phyloP scores from a whole-genome alignment of 768 basidiomycete genomes.

The Boletus eberwhitei region DNA sequence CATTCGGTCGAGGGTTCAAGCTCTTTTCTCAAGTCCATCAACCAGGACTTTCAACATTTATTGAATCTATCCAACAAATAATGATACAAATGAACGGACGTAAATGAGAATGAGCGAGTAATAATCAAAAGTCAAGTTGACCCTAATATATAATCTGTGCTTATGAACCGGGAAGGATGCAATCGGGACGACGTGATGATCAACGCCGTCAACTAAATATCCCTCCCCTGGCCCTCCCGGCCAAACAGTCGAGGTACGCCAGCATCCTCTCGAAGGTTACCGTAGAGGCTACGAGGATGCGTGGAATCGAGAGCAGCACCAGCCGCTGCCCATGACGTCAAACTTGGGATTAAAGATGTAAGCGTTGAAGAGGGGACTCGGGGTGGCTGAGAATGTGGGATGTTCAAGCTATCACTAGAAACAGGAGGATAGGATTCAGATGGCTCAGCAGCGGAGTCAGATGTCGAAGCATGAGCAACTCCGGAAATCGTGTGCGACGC shows the following conservation, averaged over 20 bases:
- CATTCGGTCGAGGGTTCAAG: neutral
- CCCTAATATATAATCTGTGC: constrained; percentile 2
- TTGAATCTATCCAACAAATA: constrained; percentile 4
- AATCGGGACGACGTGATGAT: neutral
- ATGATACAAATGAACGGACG: constrained; percentile 12
- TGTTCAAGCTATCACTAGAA: constrained; percentile 3
- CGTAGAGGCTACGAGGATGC: constrained; percentile 5
- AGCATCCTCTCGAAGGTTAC: constrained; percentile 17
- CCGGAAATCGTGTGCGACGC: constrained; percentile 31
- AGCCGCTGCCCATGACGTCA: constrained; percentile 35
- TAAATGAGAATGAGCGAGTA: constrained; percentile 1
- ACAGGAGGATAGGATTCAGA: neutral
- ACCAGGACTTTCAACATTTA: neutral
- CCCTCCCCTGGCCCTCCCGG: constrained; percentile 25
- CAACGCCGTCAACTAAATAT: constrained; percentile 16
- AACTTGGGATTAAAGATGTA: constrained; percentile 30
- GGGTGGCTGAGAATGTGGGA: constrained; percentile 18
- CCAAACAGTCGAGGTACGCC: constrained; percentile 25
- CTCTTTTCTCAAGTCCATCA: neutral
- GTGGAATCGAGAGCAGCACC: constrained; percentile 22
- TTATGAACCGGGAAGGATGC: neutral
- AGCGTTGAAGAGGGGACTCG: constrained; percentile 23
- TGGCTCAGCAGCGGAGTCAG: constrained; percentile 4
- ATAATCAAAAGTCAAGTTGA: neutral
- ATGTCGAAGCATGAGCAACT: constrained; percentile 9